A percentile compares a stretch with the other conserved stretches of the same genome.
These are phyloP conservation scores for Pichia heedii DNA, from an alignment of 805 yeast species.

Conservation along the genomic window DNA sequence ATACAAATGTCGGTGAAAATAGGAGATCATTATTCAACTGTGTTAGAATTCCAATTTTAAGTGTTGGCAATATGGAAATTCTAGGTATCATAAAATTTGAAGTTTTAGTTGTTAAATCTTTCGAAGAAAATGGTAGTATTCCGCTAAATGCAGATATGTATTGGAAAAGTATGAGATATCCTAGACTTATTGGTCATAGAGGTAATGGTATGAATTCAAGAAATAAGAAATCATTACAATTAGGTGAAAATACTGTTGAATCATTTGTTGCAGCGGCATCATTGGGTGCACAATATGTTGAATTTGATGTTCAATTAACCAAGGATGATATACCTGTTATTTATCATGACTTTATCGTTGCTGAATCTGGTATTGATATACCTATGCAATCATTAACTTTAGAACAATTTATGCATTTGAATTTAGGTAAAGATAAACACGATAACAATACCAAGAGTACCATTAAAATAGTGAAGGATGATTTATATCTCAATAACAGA, in stretches of 20 bases:
- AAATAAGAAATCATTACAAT: conserved; percentile 66
- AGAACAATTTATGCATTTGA: conserved; percentile 73
- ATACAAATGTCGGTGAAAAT: conserved; percentile 59
- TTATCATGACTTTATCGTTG: conserved; percentile 89
- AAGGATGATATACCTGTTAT: conserved; percentile 88
- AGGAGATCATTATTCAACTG: conserved; percentile 58
- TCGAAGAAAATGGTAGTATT: conserved; percentile 58
- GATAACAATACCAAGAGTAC: conserved; percentile 8
- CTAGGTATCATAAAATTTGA: conserved; percentile 76
- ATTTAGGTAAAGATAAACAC: conserved; percentile 20
- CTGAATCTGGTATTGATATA: conserved; percentile 91
- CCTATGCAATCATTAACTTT: conserved; percentile 90
- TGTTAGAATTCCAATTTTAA: conserved; percentile 69
- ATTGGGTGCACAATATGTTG: conserved; percentile 92
- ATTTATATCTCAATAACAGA: conserved; percentile 21
- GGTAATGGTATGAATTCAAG: conserved; percentile 85
- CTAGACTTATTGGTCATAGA: conserved; percentile 92
- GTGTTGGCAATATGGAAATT: conserved; percentile 58
- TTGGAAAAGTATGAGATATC: conserved; percentile 83
- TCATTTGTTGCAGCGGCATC: conserved; percentile 95
- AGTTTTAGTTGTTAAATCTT: conserved; percentile 60
- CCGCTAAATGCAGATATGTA: conserved; percentile 66
- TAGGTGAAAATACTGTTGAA: conserved; percentile 93
- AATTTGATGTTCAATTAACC: conserved; percentile 92
- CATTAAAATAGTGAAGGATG: conserved; percentile 20